Conservation (phyloP, 176 grass and related monocot genomes). For the Oryza longistaminata region DNA sequence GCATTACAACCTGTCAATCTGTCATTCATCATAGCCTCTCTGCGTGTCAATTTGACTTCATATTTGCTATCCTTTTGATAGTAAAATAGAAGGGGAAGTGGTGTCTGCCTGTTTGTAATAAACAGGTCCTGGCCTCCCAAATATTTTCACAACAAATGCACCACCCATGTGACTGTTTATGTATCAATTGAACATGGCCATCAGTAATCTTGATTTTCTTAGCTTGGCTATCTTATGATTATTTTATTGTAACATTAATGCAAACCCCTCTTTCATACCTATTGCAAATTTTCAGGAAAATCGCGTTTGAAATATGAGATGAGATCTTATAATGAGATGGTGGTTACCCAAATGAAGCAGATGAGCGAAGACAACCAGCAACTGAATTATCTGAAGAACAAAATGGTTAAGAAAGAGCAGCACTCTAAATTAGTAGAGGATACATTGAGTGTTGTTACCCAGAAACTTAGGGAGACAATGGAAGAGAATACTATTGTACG, state of each 20-base stretch:
- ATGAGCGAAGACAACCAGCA: slow-evolving; percentile 94
- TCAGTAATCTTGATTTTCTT: not conserved
- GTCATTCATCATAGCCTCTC: not conserved
- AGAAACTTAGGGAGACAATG: slow-evolving; percentile 56
- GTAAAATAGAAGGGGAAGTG: not conserved
- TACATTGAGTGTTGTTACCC: slow-evolving; percentile 46
- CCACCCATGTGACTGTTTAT: not conserved
- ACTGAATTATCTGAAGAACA: slow-evolving; percentile 63
- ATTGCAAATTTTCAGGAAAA: slow-evolving; percentile 58
- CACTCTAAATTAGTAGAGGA: slow-evolving; percentile 64
- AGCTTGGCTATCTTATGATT: not conserved
- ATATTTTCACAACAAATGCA: too few relatives aligned
- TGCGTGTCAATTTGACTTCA: too few relatives aligned
- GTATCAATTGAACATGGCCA: not conserved
- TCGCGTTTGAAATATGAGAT: slow-evolving; percentile 66
- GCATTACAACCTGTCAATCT: not conserved
- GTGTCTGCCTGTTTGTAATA: too few relatives aligned
- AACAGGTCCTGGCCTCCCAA: too few relatives aligned
- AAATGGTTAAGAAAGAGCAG: slow-evolving; percentile 57
- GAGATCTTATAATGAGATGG: slow-evolving; percentile 90
- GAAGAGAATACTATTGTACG: slow-evolving; percentile 57
- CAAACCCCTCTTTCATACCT: slow-evolving; percentile 11
- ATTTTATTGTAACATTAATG: slow-evolving; percentile 4
- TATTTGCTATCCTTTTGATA: too few relatives aligned
- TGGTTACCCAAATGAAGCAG: slow-evolving; percentile 74